These are phyloP conservation scores for Brassica rapa DNA, from an alignment of 345 rosid species.

Conservation along the genomic window DNA sequence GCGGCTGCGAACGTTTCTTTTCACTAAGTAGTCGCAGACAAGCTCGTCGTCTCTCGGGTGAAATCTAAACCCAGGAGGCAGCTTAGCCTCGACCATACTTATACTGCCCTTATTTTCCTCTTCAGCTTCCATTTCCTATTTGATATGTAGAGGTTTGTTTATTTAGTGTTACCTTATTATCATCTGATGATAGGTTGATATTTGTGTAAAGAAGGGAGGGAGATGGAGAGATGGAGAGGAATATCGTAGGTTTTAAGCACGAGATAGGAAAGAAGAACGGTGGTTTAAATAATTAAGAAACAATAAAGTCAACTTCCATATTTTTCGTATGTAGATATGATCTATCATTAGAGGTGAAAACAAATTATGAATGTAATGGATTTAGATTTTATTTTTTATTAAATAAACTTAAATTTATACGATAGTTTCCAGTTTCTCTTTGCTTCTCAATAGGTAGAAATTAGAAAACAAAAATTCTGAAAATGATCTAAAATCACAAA, in stretches of 20 bases:
- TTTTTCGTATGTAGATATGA: neutral
- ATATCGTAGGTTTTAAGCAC: conserved; percentile 9
- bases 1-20: conserved; percentile 53
- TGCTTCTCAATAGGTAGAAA: neutral
- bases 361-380: neutral
- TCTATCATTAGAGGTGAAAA: neutral
- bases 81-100: conserved; percentile 66
- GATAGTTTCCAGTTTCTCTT: neutral
- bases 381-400: neutral
- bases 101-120: conserved; percentile 41
- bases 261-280: conserved; percentile 24
- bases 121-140: conserved; percentile 22
- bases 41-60: conserved; percentile 96
- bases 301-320: conserved; percentile 35
- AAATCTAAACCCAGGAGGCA: conserved; percentile 91
- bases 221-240: conserved; percentile 17
- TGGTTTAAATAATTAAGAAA: conserved; percentile 24
- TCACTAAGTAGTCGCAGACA: conserved; percentile 62
- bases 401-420: neutral
- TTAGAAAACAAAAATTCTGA: neutral
- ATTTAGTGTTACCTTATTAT: neutral
- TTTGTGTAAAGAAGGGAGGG: neutral
- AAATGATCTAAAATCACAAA: neutral
- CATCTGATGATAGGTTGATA: conserved; percentile 20
- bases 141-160: conserved; percentile 8